A percentile compares a stretch with the other conserved stretches of the same genome.
These are phyloP conservation scores for Thielaviopsis musarum DNA, from an alignment of 2,329 filamentous ascomycete species.

Conservation along the genomic window DNA sequence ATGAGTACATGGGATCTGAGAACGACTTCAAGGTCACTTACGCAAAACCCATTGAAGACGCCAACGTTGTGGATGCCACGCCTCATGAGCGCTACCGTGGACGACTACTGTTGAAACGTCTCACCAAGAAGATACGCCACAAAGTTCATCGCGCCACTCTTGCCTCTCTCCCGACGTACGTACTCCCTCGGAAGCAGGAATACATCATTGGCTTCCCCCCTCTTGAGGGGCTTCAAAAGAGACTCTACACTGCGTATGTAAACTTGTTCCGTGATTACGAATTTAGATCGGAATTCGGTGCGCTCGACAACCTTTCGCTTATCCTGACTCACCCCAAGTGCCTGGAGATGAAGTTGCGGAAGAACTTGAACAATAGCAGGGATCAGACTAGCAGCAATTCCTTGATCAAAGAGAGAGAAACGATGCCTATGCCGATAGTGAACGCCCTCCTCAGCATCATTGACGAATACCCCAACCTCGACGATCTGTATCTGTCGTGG, in stretches of 20 bases:
- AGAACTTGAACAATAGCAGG: slow-evolving; percentile 3
- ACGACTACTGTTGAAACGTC: slow-evolving; percentile 48
- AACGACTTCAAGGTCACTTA: slow-evolving; percentile 56
- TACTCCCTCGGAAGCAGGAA: slow-evolving; percentile 60
- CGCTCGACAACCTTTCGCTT: slow-evolving; percentile 24
- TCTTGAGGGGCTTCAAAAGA: slow-evolving; percentile 46
- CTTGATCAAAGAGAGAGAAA: slow-evolving; percentile 2
- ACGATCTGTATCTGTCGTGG: slow-evolving; percentile 28
- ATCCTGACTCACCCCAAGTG: slow-evolving; percentile 37
- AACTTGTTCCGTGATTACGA: slow-evolving; percentile 2
- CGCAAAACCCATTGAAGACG: slow-evolving; percentile 53
- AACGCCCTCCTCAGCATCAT: slow-evolving; percentile 1
- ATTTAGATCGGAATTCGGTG: slow-evolving; percentile 18
- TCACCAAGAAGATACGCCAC: slow-evolving; percentile 56
- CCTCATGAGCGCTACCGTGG: slow-evolving; percentile 36
- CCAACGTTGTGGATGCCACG: slow-evolving; percentile 50
- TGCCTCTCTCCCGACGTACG: slow-evolving; percentile 38
- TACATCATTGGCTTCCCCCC: slow-evolving; percentile 58
- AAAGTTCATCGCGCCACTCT: slow-evolving; percentile 67
- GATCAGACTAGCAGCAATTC: background rate
- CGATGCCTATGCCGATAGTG: background rate
- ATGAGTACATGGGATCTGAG: slow-evolving; percentile 54
- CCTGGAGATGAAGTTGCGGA: slow-evolving; percentile 22
- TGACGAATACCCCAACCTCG: slow-evolving; percentile 5
- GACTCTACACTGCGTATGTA: slow-evolving; percentile 40